Evolutionary conservation across 2,329 filamentous ascomycete species (phyloP).

Genomic region (Colletotrichum navitas): DNA sequence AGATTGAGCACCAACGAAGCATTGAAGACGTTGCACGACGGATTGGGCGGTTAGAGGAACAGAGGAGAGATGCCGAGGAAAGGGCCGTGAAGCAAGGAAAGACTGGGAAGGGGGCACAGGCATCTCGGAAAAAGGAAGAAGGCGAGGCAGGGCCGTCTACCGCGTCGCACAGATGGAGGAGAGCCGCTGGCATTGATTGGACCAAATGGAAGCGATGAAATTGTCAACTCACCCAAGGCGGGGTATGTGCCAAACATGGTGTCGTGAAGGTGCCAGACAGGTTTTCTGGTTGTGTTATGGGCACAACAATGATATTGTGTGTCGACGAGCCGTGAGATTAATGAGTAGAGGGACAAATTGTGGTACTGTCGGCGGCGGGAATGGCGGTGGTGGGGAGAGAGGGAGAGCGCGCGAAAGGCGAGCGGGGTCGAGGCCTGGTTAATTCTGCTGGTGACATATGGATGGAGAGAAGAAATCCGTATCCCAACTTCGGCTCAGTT

Average conservation of each 20-base stretch:
- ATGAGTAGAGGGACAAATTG: slow-evolving; percentile 7
- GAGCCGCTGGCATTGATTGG: slow-evolving; percentile 1
- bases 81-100: not conserved
- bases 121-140: not conserved
- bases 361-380: slow-evolving; percentile 10
- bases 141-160: not conserved
- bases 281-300: slow-evolving; percentile 21
- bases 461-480: slow-evolving; percentile 9
- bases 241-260: slow-evolving; percentile 60
- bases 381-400: slow-evolving; percentile 29
- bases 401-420: slow-evolving; percentile 11
- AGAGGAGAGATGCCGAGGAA: not conserved
- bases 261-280: slow-evolving; percentile 29
- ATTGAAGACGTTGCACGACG: slow-evolving; percentile 9
- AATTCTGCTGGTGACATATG: slow-evolving; percentile 13
- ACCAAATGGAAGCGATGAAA: slow-evolving; percentile 9
- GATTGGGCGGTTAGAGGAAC: not conserved
- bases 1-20: slow-evolving; percentile 7
- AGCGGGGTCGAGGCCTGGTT: slow-evolving; percentile 34
- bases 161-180: not conserved
- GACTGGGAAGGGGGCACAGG: not conserved
- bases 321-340: slow-evolving; percentile 8
- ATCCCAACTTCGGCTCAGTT: slow-evolving; percentile 3
- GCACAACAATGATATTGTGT: slow-evolving; percentile 4
- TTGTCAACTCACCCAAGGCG: slow-evolving; percentile 54